Conservation (phyloP, 2,329 filamentous ascomycete species). For the Talaromyces marneffei region DNA sequence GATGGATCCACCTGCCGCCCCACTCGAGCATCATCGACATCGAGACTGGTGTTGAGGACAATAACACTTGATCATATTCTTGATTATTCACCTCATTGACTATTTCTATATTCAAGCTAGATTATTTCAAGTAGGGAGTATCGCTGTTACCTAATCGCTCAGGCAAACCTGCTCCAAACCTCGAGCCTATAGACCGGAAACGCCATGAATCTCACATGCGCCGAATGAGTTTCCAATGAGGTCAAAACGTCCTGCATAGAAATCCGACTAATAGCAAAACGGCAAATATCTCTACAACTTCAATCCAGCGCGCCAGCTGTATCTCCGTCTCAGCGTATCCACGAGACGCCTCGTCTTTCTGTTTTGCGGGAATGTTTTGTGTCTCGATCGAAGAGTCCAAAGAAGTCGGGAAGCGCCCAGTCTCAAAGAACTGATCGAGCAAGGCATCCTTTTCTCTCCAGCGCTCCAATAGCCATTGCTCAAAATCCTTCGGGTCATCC, state of each 20-base stretch:
- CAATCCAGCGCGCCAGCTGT: slow-evolving; percentile 38
- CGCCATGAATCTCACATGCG: not conserved
- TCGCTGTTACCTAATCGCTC: not conserved
- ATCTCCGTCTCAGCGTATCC: slow-evolving; percentile 43
- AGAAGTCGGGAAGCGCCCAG: slow-evolving; percentile 72
- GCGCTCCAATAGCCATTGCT: slow-evolving; percentile 73
- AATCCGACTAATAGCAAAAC: slow-evolving; percentile 26
- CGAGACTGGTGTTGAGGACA: not conserved
- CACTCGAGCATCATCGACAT: not conserved
- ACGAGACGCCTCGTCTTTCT: slow-evolving; percentile 28
- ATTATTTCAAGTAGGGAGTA: not conserved
- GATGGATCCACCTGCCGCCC: not conserved
- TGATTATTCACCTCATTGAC: not conserved
- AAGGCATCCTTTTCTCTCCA: slow-evolving; percentile 92
- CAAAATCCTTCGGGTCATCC: slow-evolving; percentile 66
- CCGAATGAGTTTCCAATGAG: not conserved
- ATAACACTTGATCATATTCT: not conserved
- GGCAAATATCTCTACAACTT: slow-evolving; percentile 41
- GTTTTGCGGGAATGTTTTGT: slow-evolving; percentile 31
- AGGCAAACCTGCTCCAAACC: not conserved
- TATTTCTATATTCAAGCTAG: not conserved
- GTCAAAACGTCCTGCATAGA: slow-evolving; percentile 2
- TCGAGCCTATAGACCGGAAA: not conserved
- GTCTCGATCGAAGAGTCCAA: slow-evolving; percentile 47
- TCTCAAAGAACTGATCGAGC: slow-evolving; percentile 73